Evolutionary conservation across 2,329 filamentous ascomycete genomes (phyloP).

Genomic region (Fusarium compactum): DNA sequence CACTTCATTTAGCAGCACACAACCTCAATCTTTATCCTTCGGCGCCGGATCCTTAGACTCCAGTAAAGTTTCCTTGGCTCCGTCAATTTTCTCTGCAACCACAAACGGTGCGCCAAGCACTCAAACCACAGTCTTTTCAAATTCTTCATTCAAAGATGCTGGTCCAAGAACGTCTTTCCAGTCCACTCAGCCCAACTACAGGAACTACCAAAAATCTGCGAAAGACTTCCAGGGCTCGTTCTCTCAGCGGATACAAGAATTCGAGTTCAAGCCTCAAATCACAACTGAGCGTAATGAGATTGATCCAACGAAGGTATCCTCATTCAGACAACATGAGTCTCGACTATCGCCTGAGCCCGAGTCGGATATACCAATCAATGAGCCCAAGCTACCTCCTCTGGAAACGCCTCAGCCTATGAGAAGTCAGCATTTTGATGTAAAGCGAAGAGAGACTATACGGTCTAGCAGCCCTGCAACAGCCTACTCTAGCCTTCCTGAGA

Average conservation of each 20-base stretch:
- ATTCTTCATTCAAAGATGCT: conserved; percentile 23
- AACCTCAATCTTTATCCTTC: conserved; percentile 30
- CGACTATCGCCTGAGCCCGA: conserved; percentile 15
- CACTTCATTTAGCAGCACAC: conserved; percentile 24
- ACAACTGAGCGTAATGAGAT: background rate
- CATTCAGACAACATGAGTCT: conserved; percentile 6
- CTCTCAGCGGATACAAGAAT: conserved; percentile 25
- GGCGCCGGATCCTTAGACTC: conserved; percentile 47
- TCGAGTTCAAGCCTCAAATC: conserved; percentile 13
- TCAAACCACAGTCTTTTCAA: conserved; percentile 50
- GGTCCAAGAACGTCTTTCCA: conserved; percentile 2
- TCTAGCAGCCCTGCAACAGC: conserved; percentile 27
- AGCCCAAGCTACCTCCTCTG: conserved; percentile 20
- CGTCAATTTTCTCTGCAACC: conserved; percentile 52
- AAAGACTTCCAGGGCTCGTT: background rate
- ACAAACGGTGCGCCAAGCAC: conserved; percentile 45
- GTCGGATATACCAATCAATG: conserved; percentile 16
- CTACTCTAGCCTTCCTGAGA: conserved; percentile 41
- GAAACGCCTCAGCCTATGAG: background rate
- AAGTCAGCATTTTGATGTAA: conserved; percentile 8
- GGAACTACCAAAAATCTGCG: background rate
- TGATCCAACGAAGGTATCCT: background rate
- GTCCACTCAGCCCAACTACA: background rate
- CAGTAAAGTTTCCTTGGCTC: conserved; percentile 50
- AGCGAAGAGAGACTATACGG: background rate